These are phyloP conservation scores for Amoeboaphelidium protococcarum DNA, from an alignment of 371 early-diverging fungal species.

Conservation along the genomic window DNA sequence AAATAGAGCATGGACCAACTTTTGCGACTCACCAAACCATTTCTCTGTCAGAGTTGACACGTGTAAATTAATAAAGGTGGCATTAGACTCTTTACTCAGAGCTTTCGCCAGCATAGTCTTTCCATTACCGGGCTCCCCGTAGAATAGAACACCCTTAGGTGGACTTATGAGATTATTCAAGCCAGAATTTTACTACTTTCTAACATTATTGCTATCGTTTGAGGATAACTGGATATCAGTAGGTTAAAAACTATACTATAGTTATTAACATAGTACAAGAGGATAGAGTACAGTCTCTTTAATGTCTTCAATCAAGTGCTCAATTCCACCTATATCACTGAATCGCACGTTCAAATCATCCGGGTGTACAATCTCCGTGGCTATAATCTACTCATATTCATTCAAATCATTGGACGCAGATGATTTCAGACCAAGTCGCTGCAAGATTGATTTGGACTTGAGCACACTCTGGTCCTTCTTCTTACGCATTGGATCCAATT, in stretches of 20 bases:
- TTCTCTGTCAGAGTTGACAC: constrained; percentile 86
- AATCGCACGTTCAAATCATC: constrained; percentile 69
- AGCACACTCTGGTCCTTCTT: neutral
- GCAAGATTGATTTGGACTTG: constrained; percentile 3
- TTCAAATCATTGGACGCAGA: constrained; percentile 51
- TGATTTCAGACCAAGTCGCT: constrained; percentile 11
- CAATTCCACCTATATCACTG: constrained; percentile 71
- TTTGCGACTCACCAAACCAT: constrained; percentile 91
- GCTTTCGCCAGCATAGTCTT: constrained; percentile 96
- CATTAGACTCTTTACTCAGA: constrained; percentile 77
- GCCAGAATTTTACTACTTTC: too few relatives aligned
- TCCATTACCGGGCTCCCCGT: constrained; percentile 92
- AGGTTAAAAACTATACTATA: too few relatives aligned
- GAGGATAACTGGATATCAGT: too few relatives aligned
- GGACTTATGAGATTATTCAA: constrained; percentile 41
- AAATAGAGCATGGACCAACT: constrained; percentile 70
- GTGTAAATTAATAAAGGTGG: constrained; percentile 82
- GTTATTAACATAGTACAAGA: constrained; percentile 56
- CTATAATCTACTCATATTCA: constrained; percentile 80
- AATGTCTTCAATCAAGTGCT: constrained; percentile 59
- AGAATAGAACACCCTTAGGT: constrained; percentile 75
- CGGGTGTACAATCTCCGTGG: constrained; percentile 67
- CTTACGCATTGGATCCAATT: neutral
- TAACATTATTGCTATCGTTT: too few relatives aligned
- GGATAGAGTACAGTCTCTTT: constrained; percentile 87